Conservation (phyloP, 129 eudicot genomes). For the Solidago caesia region DNA sequence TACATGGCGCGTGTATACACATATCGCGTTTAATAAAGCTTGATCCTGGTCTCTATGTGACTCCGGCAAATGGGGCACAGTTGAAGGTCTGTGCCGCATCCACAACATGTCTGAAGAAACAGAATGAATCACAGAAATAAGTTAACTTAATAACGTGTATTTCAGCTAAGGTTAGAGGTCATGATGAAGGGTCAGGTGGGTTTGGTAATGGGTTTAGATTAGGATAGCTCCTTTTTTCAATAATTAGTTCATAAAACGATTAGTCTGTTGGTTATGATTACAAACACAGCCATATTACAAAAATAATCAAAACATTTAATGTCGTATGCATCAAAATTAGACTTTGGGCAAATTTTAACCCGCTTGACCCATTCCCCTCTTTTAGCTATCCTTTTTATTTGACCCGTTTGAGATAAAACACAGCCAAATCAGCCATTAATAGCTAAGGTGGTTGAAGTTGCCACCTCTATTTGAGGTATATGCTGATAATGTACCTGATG, state of each 20-base stretch:
- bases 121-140: background rate
- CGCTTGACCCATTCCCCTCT: background rate
- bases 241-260: background rate
- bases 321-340: background rate
- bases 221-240: background rate
- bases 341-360: background rate
- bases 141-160: background rate
- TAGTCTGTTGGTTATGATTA: background rate
- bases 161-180: background rate
- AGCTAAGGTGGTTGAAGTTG: background rate
- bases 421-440: background rate
- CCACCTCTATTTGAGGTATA: background rate
- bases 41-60: constrained; percentile 68
- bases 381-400: no score
- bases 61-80: constrained; percentile 79
- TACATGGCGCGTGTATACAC: no score
- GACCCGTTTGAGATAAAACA: background rate
- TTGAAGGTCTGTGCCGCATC: constrained; percentile 73
- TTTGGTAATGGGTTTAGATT: no score
- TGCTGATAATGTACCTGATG: constrained; percentile 58
- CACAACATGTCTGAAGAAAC: constrained; percentile 72
- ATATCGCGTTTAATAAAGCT: constrained; percentile 49
- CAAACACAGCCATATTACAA: background rate
- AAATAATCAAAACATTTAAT: background rate
- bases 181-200: no score